Percentiles rank a stretch among this genome's conserved stretches.
Evolutionary conservation across 2,329 filamentous ascomycete species (phyloP).

Genomic region (Penicillium sp.): DNA sequence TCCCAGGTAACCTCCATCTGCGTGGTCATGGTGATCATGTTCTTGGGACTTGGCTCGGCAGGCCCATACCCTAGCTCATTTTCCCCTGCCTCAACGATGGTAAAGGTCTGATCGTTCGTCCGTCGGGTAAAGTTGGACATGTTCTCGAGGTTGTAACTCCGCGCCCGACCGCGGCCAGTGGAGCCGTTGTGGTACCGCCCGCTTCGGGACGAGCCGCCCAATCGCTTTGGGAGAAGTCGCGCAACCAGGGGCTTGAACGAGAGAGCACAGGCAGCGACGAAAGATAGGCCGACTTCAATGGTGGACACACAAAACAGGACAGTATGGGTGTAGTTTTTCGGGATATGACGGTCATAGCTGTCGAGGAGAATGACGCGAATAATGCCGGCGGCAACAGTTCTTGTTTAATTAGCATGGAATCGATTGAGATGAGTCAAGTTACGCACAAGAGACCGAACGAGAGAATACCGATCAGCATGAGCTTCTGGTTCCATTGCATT

Average conservation of each 20-base stretch:
- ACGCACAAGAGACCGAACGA: conserved; percentile 12
- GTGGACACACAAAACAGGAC: conserved; percentile 9
- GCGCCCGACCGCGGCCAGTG: conserved; percentile 1
- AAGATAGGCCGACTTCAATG: conserved; percentile 6
- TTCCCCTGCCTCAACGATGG: neutral
- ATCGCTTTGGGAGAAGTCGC: conserved; percentile 1
- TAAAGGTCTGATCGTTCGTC: neutral
- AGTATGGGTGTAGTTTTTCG: conserved; percentile 3
- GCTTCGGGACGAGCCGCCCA: neutral
- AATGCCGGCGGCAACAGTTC: conserved; percentile 7
- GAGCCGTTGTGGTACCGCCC: neutral
- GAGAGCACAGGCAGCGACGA: conserved; percentile 9
- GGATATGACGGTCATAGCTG: conserved; percentile 4
- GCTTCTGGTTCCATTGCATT: conserved; percentile 7
- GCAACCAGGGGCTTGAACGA: conserved; percentile 7
- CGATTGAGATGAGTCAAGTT: too few relatives aligned
- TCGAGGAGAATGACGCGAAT: conserved; percentile 9
- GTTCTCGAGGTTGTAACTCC: conserved; percentile 6
- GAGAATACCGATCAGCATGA: conserved; percentile 9
- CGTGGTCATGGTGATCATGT: conserved; percentile 6
- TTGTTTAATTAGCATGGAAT: neutral
- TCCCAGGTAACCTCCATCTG: conserved; percentile 11
- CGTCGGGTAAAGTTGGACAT: neutral
- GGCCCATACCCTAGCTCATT: neutral
- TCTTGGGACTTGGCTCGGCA: neutral